Evolutionary conservation across 345 rosid species (phyloP).

Genomic region (Gossypium arboreum): DNA sequence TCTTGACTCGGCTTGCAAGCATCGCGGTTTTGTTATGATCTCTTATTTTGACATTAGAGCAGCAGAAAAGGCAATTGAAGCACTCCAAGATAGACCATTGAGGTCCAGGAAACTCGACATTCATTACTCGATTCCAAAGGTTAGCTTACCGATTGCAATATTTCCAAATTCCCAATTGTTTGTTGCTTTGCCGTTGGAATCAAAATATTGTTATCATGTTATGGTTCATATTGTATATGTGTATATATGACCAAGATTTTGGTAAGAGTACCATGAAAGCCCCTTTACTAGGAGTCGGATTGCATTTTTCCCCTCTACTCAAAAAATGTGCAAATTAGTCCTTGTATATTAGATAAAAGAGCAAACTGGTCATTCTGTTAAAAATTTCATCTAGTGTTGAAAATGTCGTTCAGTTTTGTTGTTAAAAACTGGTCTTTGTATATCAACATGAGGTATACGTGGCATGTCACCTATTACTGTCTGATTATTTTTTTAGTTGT

Average conservation of each 20-base stretch:
- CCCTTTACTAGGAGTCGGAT: too few relatives aligned
- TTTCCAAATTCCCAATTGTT: not conserved
- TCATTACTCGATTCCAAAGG: slow-evolving; percentile 74
- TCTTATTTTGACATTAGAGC: slow-evolving; percentile 86
- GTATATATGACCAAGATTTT: not conserved
- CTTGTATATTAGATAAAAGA: too few relatives aligned
- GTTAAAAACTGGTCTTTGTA: too few relatives aligned
- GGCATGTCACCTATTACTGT: too few relatives aligned
- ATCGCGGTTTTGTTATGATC: slow-evolving; percentile 66
- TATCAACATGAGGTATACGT: too few relatives aligned
- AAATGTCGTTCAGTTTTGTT: too few relatives aligned
- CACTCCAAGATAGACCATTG: slow-evolving; percentile 57
- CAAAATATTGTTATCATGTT: not conserved
- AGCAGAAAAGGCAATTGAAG: slow-evolving; percentile 60
- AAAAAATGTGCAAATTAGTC: too few relatives aligned
- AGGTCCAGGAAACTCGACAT: slow-evolving; percentile 70
- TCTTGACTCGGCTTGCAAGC: slow-evolving; percentile 69
- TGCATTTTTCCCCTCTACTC: too few relatives aligned
- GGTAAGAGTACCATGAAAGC: too few relatives aligned
- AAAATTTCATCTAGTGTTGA: too few relatives aligned
- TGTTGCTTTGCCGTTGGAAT: not conserved
- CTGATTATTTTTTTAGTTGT: too few relatives aligned
- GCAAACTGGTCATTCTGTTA: too few relatives aligned
- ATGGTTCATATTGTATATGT: not conserved
- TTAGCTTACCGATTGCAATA: slow-evolving; percentile 16